A percentile compares a stretch with the other conserved stretches of the same genome.
These are phyloP conservation scores for Apiospora saccharicola DNA, from an alignment of 2,329 filamentous ascomycete genomes.

Conservation along the genomic window DNA sequence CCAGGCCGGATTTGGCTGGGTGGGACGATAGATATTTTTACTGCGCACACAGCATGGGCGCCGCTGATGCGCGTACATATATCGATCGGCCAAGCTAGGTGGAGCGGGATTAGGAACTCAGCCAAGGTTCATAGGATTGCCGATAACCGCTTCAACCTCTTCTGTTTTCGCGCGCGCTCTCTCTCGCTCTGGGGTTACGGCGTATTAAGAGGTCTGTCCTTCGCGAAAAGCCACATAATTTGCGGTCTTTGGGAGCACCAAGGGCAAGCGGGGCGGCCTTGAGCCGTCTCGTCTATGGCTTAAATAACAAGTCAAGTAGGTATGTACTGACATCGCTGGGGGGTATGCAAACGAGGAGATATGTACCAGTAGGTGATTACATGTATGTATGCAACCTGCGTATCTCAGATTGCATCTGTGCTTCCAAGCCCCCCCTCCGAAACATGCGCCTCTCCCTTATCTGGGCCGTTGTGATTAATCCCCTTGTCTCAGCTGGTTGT, in stretches of 20 bases:
- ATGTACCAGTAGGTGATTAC: no score
- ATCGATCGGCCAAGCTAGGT: not conserved
- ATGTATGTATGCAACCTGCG: slow-evolving; percentile 1
- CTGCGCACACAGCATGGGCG: not conserved
- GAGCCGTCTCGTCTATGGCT: not conserved
- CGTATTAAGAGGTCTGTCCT: not conserved
- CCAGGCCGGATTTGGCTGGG: slow-evolving; percentile 2
- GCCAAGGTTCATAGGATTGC: not conserved
- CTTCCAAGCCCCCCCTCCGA: not conserved
- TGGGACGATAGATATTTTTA: not conserved
- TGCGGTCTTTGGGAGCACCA: not conserved
- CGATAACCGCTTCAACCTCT: not conserved
- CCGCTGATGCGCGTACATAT: not conserved
- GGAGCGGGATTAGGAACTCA: not conserved
- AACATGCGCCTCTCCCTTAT: slow-evolving; percentile 6
- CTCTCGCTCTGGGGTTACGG: not conserved
- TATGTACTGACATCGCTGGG: not conserved
- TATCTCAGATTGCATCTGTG: not conserved
- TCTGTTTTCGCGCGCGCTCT: no score
- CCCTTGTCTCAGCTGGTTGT: slow-evolving; percentile 1
- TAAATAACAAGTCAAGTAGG: not conserved
- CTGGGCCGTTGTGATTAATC: not conserved
- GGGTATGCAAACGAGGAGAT: not conserved
- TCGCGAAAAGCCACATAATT: not conserved
- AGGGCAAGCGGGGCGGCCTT: not conserved